These are phyloP conservation scores for Aspergillus biplanus DNA, from an alignment of 495 filamentous ascomycete genomes.

Conservation along the genomic window DNA sequence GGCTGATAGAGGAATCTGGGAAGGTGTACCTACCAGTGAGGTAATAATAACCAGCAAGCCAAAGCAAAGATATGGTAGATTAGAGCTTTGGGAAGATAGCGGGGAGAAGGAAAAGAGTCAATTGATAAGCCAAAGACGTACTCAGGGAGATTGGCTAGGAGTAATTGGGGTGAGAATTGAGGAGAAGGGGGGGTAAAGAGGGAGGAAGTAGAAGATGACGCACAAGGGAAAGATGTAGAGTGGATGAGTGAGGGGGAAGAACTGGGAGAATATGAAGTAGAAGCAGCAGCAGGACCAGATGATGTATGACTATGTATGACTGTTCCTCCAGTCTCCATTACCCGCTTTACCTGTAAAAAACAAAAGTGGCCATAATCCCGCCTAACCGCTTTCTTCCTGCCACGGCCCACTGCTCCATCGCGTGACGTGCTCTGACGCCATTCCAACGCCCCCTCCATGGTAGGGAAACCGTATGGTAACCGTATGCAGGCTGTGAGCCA, in stretches of 20 bases:
- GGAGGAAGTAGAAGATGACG: constrained; percentile 2
- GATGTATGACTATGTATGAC: constrained; percentile 40
- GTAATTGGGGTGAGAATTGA: not conserved
- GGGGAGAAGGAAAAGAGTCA: not conserved
- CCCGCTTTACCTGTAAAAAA: constrained; percentile 14
- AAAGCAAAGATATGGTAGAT: not conserved
- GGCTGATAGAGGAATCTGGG: not conserved
- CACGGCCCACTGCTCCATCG: constrained; percentile 43
- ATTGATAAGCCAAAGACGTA: constrained; percentile 12
- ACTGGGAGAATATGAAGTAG: constrained; percentile 15
- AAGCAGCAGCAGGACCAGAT: constrained; percentile 37
- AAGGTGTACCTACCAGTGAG: constrained; percentile 19
- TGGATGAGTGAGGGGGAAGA: constrained; percentile 5
- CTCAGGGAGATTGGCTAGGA: constrained; percentile 3
- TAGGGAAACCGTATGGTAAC: constrained; percentile 35
- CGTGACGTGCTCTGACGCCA: constrained; percentile 50
- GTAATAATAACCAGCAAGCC: constrained; percentile 8
- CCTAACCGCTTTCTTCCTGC: constrained; percentile 42
- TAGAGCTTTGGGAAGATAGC: constrained; percentile 8
- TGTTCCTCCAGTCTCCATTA: constrained; percentile 4
- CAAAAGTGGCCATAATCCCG: constrained; percentile 27
- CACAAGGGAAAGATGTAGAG: not conserved
- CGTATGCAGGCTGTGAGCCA: constrained; percentile 26
- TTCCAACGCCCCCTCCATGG: constrained; percentile 19
- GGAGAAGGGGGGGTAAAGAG: not conserved